These are phyloP conservation scores for Metarhizium guizhouense DNA, from an alignment of 2,329 filamentous ascomycete genomes.

Conservation along the genomic window DNA sequence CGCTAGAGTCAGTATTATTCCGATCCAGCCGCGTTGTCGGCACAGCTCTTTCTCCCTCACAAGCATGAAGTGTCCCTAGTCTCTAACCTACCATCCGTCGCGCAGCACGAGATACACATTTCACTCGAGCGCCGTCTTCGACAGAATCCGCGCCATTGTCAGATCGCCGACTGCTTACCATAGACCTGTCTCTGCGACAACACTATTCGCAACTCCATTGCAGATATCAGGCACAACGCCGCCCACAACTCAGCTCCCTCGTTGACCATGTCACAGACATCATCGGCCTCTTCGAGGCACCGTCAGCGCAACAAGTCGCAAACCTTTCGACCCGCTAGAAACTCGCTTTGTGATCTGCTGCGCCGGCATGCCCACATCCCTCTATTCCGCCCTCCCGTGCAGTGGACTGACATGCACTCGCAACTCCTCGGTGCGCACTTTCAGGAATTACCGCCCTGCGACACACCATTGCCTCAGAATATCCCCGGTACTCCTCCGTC, in stretches of 20 bases:
- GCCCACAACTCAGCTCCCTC: no score
- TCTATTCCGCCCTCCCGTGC: constrained; percentile 43
- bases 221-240: no score
- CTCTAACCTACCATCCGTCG: background rate
- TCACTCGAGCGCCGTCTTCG: constrained; percentile 16
- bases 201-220: no score
- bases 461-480: constrained; percentile 29
- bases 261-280: no score
- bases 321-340: constrained; percentile 30
- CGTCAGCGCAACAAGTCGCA: background rate
- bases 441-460: constrained; percentile 30
- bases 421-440: constrained; percentile 39
- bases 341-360: constrained; percentile 45
- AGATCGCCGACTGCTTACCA: no score
- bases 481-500: constrained; percentile 25
- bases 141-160: constrained; percentile 16
- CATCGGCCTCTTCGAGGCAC: constrained; percentile 8
- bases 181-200: no score
- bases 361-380: constrained; percentile 36
- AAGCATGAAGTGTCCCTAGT: no score
- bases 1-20: no score
- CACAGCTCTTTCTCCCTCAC: no score
- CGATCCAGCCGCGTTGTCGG: no score
- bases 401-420: constrained; percentile 45
- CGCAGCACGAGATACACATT: constrained; percentile 11